Evolutionary conservation across 352 stramenopile species (phyloP), one percentile per base, ranked within the genome.

Genomic region (Halophytophthora batemanensis): DNA sequence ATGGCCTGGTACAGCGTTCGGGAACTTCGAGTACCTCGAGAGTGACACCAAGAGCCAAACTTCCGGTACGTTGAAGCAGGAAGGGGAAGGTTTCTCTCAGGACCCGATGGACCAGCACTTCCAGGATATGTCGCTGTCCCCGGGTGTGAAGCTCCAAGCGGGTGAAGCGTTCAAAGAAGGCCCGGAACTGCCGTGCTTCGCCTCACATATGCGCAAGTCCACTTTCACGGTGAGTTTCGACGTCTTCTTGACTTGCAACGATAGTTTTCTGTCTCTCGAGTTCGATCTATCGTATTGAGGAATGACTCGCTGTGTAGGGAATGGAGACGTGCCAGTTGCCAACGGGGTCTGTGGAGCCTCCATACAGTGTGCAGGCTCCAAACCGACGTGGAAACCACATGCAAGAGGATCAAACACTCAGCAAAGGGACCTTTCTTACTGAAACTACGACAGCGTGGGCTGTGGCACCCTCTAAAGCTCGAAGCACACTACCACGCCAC

Each of bases 161-260:
- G 64, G 60, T 17, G 49, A 62, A 3, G 43, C 59, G 34, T 55
- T 49, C 8, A 67, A 57, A 12, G 38, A 48, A 31, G 64, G 64
- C 5, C 60, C 64, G 0, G 60, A 74, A 7, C 37, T 70, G 19
- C 60, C 60, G 42, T 11, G 41, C 3, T 74, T 74, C 41, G 31
- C 45, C 14, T 56, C 60, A 3, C 44, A 39, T 13, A 74, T 74
- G 64, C 41, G 53, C 31, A 56, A 56, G 43, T 69, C 60, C 1
- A 62, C 64, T n/a, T 74, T 70, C 23, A 43, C 45, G 36, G 64
- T 74, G 59, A 57, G 64, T 50, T 1, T 33, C n/a, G n/a, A n/a
- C n/a, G n/a, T n/a, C n/a, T n/a, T n/a, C n/a, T n/a, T n/a, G n/a
- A n/a, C n/a, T n/a, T n/a, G n/a, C n/a, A n/a, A n/a, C n/a, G n/a